Evolutionary conservation across 2,329 filamentous ascomycete genomes (phyloP).

Genomic region (Talaromyces islandicus): DNA sequence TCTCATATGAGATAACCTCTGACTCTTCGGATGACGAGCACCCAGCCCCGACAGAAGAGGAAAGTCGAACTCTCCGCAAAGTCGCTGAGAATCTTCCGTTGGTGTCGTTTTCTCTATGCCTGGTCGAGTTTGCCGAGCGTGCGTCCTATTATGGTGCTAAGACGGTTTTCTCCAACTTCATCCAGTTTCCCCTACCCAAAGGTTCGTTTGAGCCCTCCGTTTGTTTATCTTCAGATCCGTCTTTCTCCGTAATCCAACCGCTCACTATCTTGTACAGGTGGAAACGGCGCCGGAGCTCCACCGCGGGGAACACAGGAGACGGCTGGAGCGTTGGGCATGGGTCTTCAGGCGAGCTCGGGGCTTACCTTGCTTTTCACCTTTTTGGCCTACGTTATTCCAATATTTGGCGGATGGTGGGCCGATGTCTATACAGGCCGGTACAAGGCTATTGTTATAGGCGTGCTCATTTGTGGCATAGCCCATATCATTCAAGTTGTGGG

Average conservation of each 20-base stretch:
- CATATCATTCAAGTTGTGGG: conserved; percentile 56
- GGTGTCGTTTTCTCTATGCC: conserved; percentile 51
- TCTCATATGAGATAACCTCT: background rate
- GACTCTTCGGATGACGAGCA: conserved; percentile 13
- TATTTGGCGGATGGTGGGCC: conserved; percentile 57
- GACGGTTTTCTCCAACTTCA: conserved; percentile 55
- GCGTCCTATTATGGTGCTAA: conserved; percentile 54
- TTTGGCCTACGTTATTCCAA: conserved; percentile 57
- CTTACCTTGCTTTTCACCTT: conserved; percentile 57
- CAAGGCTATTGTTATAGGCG: conserved; percentile 62
- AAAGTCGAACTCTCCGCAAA: conserved; percentile 41
- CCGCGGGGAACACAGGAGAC: conserved; percentile 34
- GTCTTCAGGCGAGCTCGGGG: conserved; percentile 48
- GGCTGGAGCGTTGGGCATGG: conserved; percentile 55
- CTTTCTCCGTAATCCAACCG: conserved; percentile 15
- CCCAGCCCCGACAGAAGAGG: conserved; percentile 43
- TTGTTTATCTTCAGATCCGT: background rate
- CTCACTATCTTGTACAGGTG: conserved; percentile 18
- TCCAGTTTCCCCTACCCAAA: conserved; percentile 53
- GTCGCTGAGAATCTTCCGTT: conserved; percentile 50
- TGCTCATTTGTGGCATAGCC: conserved; percentile 45
- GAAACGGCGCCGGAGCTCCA: conserved; percentile 31
- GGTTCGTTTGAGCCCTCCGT: conserved; percentile 18
- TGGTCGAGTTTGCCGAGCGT: conserved; percentile 53
- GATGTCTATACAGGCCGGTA: conserved; percentile 66